A percentile compares a stretch with the other conserved stretches of the same genome.
Evolutionary conservation across 345 rosid species (phyloP).

Genomic region (Moringa oleifera): DNA sequence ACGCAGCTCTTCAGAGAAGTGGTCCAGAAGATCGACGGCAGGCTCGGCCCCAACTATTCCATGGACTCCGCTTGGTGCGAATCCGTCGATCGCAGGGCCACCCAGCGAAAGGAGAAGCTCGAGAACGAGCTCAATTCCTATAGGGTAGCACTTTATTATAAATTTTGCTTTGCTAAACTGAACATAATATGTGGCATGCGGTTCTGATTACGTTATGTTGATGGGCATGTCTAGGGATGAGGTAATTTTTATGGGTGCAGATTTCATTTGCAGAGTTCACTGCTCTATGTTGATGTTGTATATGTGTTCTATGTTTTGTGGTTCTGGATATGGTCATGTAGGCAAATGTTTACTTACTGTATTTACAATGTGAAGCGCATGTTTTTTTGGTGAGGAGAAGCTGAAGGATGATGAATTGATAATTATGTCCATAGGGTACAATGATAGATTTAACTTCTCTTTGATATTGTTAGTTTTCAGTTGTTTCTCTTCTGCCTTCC

Average conservation of each 20-base stretch:
- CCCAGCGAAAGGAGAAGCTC: conserved; percentile 78
- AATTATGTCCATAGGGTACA: neutral
- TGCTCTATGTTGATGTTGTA: too few species aligned
- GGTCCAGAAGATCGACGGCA: conserved; percentile 62
- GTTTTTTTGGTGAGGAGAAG: neutral
- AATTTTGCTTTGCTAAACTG: neutral
- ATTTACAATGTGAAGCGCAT: neutral
- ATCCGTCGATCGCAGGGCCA: conserved; percentile 66
- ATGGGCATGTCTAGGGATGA: neutral
- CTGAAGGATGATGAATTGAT: neutral
- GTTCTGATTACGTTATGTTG: neutral
- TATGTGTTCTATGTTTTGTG: neutral
- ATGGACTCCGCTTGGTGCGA: conserved; percentile 78
- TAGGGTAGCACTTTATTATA: conserved; percentile 39
- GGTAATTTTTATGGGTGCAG: neutral
- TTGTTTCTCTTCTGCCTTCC: too few species aligned
- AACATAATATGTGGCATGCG: too few species aligned
- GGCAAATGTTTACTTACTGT: too few species aligned
- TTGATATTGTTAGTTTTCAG: neutral
- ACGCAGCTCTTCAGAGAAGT: conserved; percentile 77
- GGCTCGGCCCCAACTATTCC: conserved; percentile 54
- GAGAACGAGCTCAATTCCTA: conserved; percentile 94
- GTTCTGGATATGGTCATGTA: neutral
- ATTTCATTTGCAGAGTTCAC: neutral
- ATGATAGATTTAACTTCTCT: too few species aligned